A percentile compares a stretch with the other conserved stretches of the same genome.
These are phyloP conservation scores for Pleurotus tuoliensis DNA, from an alignment of 768 basidiomycete species.

Conservation along the genomic window DNA sequence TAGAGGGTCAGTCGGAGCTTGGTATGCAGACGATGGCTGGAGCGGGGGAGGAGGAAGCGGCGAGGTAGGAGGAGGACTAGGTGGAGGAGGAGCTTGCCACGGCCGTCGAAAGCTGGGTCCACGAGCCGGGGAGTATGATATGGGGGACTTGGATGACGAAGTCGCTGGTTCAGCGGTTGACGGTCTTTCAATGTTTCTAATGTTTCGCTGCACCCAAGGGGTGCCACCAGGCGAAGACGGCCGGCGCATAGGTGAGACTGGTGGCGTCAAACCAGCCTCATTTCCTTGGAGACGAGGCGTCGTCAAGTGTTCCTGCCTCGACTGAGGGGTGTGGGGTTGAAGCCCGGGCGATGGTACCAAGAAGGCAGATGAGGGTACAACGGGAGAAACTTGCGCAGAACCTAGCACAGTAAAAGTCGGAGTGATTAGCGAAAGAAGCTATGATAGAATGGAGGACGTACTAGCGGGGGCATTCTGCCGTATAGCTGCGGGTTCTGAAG, in stretches of 20 bases:
- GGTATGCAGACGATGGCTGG: slow-evolving; percentile 7
- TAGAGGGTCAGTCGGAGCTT: background rate
- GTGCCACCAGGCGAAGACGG: slow-evolving; percentile 1
- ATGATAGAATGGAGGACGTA: no score
- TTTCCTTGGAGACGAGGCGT: background rate
- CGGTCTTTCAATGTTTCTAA: background rate
- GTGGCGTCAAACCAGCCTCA: background rate
- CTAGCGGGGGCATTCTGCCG: no score
- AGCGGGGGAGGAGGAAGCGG: slow-evolving; percentile 38
- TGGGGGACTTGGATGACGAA: background rate
- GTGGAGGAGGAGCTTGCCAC: slow-evolving; percentile 30
- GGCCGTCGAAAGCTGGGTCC: slow-evolving; percentile 1
- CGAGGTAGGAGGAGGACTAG: slow-evolving; percentile 44
- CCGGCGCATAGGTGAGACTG: background rate
- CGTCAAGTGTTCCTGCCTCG: background rate
- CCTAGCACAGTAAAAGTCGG: background rate
- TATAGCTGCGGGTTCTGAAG: background rate
- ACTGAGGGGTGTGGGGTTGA: background rate
- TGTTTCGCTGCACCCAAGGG: background rate
- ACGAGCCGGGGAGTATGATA: background rate
- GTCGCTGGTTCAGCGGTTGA: background rate
- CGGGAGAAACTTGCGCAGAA: background rate
- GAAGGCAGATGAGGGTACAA: slow-evolving; percentile 8
- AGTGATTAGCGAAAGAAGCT: background rate
- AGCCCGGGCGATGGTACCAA: slow-evolving; percentile 10